A percentile compares a stretch with the other conserved stretches of the same genome.
phyloP scores from a whole-genome alignment of 768 basidiomycete species.

The Gymnopilus junonius region DNA sequence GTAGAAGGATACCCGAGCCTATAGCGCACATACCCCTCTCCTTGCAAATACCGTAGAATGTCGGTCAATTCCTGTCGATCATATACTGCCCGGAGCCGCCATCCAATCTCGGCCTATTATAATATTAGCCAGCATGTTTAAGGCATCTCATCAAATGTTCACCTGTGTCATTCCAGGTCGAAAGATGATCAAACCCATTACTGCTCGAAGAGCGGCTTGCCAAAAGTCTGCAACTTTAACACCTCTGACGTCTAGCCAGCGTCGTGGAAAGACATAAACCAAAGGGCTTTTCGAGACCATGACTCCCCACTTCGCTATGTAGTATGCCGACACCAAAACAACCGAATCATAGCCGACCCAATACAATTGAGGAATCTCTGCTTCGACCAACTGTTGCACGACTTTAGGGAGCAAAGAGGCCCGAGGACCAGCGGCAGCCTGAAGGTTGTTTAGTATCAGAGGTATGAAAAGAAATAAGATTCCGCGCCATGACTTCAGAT shows the following conservation, averaged over 20 bases:
- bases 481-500: constrained; percentile 39
- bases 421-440: constrained; percentile 9
- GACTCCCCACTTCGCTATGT: constrained; percentile 61
- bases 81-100: constrained; percentile 73
- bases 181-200: constrained; percentile 67
- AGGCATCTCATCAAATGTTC: constrained; percentile 22
- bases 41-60: constrained; percentile 54
- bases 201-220: constrained; percentile 73
- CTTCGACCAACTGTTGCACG: constrained; percentile 42
- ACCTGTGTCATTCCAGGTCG: constrained; percentile 80
- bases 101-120: constrained; percentile 66
- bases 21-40: constrained; percentile 53
- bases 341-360: constrained; percentile 67
- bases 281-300: constrained; percentile 48
- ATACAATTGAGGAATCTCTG: constrained; percentile 58
- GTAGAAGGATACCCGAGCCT: constrained; percentile 28
- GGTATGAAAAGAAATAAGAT: not conserved
- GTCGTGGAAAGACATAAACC: constrained; percentile 61
- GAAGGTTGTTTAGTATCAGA: not conserved
- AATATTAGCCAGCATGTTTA: constrained; percentile 3
- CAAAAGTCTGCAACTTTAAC: constrained; percentile 62
- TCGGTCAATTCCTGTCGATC: constrained; percentile 78
- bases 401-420: constrained; percentile 6
- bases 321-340: constrained; percentile 58
- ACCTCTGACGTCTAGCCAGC: constrained; percentile 81